phyloP scores from a whole-genome alignment of 176 grass and related monocot genomes.

The Echinochloa phyllopogon region DNA sequence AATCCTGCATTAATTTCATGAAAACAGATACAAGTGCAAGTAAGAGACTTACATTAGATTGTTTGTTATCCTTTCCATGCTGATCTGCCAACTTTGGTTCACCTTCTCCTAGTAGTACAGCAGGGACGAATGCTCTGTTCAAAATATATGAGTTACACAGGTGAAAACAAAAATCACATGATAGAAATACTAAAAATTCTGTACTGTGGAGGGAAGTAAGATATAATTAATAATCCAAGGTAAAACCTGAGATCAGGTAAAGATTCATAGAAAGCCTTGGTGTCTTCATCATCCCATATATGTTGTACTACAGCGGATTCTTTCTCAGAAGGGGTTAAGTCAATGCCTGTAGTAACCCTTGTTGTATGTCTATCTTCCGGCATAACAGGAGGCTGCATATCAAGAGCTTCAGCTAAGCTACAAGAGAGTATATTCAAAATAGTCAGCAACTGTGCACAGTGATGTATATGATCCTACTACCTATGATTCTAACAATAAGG shows the following conservation, averaged over 20 bases:
- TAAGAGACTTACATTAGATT: not conserved
- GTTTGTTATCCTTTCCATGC: not conserved
- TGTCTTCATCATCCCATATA: constrained; percentile 89
- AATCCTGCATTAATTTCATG: not conserved
- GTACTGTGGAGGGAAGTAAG: constrained; percentile 18
- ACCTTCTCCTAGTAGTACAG: constrained; percentile 47
- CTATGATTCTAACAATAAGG: not conserved
- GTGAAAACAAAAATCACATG: constrained; percentile 19
- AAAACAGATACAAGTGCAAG: not conserved
- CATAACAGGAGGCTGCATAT: constrained; percentile 83
- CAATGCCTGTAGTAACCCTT: constrained; percentile 60
- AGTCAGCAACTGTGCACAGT: constrained; percentile 5
- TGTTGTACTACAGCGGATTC: constrained; percentile 56
- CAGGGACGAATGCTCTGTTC: constrained; percentile 80
- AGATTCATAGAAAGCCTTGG: constrained; percentile 81
- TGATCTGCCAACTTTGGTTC: not conserved
- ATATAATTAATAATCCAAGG: constrained; percentile 27
- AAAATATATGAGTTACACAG: constrained; percentile 21
- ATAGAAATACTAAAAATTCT: constrained; percentile 22
- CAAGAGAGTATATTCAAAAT: constrained; percentile 21
- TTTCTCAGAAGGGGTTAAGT: constrained; percentile 53
- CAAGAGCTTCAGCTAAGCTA: constrained; percentile 84
- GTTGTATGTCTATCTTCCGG: constrained; percentile 75
- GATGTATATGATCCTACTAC: constrained; percentile 6
- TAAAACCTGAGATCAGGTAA: constrained; percentile 82